Evolutionary conservation across 2,329 filamentous ascomycete species (phyloP), one percentile per base, ranked within the genome.

Genomic region (Aspergillus fijiensis): DNA sequence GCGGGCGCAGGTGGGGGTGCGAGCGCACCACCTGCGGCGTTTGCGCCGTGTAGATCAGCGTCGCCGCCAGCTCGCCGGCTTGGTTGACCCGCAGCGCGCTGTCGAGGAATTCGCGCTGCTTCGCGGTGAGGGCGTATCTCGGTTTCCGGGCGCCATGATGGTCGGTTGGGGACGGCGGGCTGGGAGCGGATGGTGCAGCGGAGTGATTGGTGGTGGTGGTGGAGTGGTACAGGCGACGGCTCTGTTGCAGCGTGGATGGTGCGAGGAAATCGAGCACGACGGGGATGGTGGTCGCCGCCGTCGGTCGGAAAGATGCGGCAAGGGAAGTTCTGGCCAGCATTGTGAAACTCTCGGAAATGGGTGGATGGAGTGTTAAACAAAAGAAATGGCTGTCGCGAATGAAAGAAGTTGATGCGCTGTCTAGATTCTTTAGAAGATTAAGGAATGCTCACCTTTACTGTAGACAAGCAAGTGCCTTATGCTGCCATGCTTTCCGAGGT

Each of bases 31-130:
- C 80, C n/a, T 88, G 85, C 0, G 93, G 92, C 0, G 87, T 94
- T 76, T 99, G 95, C 2, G 91, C 88, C 1, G 87, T 87, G 80
- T 98, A 99, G 76, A 99, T 99, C 58, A 96, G 86, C 27, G 91
- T 94, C 31, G 95, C 95, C 57, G 95, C 95, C n/a, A 99, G 86
- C 79, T 99, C 95, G 72, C 95, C 95, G 25, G 95, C 92, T 79
- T 99, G 95, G 77, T 99, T 98, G 59, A 99, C 95, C 63, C 95
- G 92, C 31, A 98, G 87, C 16, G 91, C 91, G 29, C 88, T 85
- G 60, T 90, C 88, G 52, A 96, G 86, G 70, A 89, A 96, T 59
- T 89, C 83, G 60, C 86, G 84, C 71, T 96, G 91, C 61, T 86
- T 82, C 64, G 84, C 77, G 31, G 87, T 91, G 51, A 95, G 80